Evolutionary conservation across 148 eudicot genomes (phyloP), one percentile per base, ranked within the genome.

Genomic region (Rhododendron vialii): DNA sequence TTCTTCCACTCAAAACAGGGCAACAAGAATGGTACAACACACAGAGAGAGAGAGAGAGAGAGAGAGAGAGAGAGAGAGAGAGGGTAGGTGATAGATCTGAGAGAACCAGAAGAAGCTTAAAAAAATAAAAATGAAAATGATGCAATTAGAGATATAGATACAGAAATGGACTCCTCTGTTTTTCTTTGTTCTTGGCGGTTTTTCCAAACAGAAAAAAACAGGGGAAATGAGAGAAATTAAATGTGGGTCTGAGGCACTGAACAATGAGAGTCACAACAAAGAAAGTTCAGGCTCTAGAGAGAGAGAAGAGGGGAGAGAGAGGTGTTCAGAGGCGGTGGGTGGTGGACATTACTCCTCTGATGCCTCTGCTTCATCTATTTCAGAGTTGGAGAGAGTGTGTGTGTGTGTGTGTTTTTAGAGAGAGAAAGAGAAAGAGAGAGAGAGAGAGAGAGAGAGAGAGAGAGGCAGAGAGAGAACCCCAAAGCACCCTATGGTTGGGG

Each of bases 341-440:
- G 96, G 93, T 90, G 91, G 90, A 89, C 94, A 94, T 93, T 95
- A 90, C 86, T 86, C 47, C 86, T 87, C 88, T 88, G 93, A 85
- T 78, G 83, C 79, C 90, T 79, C 87, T 87, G 88, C 81, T 89
- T 89, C 97, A 92, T 93, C 94, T 93, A 86, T 89, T 93, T 92
- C 93, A 93, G 98, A 90, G 94, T 89, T 88, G 36, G 47, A 88
- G 88, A 89, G 86, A 78, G 7, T 24, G 12, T 67, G 14, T 67
- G 3, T 3, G 12, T 18, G 26, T 26, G 4, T 69, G 6, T 5
- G 43, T 41, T 6, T 28, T 69, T 69, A 71, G 76, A 71, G 41
- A 89, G 89, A 87, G 86, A 89, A 79, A 78, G 83, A 11, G 18
- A 5, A 8, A 38, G 77, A 45, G 78, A n/a, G 53, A 14, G 75